Percentiles rank a stretch among this genome's conserved stretches.
Evolutionary conservation across 2,329 filamentous ascomycete species (phyloP).

Genomic region (Parafenestella ontariensis): DNA sequence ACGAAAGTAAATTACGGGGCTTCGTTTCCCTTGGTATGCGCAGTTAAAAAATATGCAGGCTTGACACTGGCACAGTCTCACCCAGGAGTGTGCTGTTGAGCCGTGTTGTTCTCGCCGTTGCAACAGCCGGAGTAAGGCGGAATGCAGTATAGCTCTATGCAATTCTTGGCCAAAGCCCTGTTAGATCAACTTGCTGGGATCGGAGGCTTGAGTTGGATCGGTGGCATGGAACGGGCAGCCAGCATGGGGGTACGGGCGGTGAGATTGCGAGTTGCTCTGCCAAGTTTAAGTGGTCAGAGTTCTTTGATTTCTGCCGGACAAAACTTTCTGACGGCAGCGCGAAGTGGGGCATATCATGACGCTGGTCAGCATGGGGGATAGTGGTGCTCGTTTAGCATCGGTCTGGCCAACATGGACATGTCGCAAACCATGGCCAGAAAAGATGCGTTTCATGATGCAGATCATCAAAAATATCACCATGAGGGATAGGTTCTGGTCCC

Average conservation of each 20-base stretch:
- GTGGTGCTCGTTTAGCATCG: constrained; percentile 11
- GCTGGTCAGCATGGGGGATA: constrained; percentile 29
- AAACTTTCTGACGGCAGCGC: constrained; percentile 27
- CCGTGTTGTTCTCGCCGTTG: constrained; percentile 22
- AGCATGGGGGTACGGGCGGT: constrained; percentile 28
- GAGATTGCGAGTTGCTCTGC: constrained; percentile 9
- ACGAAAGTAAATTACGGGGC: background rate
- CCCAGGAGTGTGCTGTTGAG: constrained; percentile 12
- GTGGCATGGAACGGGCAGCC: constrained; percentile 15
- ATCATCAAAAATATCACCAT: constrained; percentile 4
- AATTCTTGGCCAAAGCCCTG: constrained; percentile 15
- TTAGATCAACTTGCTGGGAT: constrained; percentile 26
- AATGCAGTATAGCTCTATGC: constrained; percentile 22
- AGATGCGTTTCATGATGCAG: constrained; percentile 27
- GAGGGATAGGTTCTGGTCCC: background rate
- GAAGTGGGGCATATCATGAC: constrained; percentile 31
- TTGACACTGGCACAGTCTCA: constrained; percentile 25
- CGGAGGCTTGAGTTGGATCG: constrained; percentile 36
- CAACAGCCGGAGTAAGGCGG: constrained; percentile 16
- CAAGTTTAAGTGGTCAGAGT: constrained; percentile 22
- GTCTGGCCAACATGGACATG: constrained; percentile 29
- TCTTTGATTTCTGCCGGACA: constrained; percentile 33
- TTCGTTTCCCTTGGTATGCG: constrained; percentile 1
- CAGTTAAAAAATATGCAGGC: constrained; percentile 17
- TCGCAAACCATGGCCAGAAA: constrained; percentile 13